Evolutionary conservation across 1,284 basidiomycete genomes (phyloP).

Genomic region (Pseudozyma tsukubaensis): DNA sequence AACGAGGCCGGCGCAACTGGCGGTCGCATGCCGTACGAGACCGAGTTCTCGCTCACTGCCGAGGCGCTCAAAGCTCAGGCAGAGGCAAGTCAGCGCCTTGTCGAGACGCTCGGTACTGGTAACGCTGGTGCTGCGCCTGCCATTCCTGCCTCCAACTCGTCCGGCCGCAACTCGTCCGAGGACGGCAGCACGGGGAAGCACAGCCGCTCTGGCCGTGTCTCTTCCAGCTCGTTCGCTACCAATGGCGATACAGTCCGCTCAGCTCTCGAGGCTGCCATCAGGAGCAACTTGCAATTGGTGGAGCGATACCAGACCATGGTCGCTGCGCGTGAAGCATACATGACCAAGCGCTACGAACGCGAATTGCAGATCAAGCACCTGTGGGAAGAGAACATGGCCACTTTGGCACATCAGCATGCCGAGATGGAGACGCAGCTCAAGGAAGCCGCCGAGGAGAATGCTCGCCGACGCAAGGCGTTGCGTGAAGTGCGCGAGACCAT

Average conservation of each 20-base stretch:
- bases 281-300: constrained; percentile 71
- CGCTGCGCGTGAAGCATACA: constrained; percentile 83
- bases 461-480: constrained; percentile 70
- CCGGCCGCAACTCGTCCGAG: constrained; percentile 20
- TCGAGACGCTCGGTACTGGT: constrained; percentile 30
- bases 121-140: constrained; percentile 6
- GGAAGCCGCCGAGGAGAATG: constrained; percentile 73
- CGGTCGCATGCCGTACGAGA: constrained; percentile 40
- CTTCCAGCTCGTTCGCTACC: constrained; percentile 26
- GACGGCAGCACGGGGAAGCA: constrained; percentile 67
- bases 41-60: constrained; percentile 44
- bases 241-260: constrained; percentile 40
- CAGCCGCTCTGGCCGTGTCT: constrained; percentile 73
- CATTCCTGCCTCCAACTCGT: not conserved
- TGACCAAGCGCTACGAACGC: constrained; percentile 75
- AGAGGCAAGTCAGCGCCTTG: constrained; percentile 45
- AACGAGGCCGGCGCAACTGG: constrained; percentile 19
- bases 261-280: constrained; percentile 28
- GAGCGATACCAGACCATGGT: constrained; percentile 80
- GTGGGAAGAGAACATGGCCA: constrained; percentile 92
- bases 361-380: constrained; percentile 77
- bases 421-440: constrained; percentile 77
- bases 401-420: constrained; percentile 87
- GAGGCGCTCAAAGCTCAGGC: constrained; percentile 52
- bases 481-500: constrained; percentile 58